Evolutionary conservation across 2,329 filamentous ascomycete genomes (phyloP), one percentile per base, ranked within the genome.

Genomic region (Rutstroemia sp.): DNA sequence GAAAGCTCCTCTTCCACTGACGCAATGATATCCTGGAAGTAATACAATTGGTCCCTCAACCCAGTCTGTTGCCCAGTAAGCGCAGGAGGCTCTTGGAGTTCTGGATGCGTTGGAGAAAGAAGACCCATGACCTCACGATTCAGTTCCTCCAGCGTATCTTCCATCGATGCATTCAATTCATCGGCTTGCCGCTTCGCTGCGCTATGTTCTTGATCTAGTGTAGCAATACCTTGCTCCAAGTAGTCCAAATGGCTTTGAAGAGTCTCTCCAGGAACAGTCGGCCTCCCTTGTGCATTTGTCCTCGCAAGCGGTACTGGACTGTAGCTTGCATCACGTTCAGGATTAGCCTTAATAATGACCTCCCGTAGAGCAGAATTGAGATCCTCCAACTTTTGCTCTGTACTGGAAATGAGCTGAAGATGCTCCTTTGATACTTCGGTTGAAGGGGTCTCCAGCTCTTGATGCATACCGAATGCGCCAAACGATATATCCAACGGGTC

Each of bases 321-420:
- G n/a, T 63, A 64, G 25, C 39, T 63, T 9, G 51, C 50, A 2
- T 66, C 56, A 14, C 60, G 61, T n/a, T 61, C 58, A 2, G 85
- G 83, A 66, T 87, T 83, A 57, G 80, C 78, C 50, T 77, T 76
- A 12, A 87, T 73, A 63, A 92, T 81, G 57, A 88, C 78, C 48
- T 86, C 79, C 58, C 86, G 79, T 17, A 94, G 67, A 16, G 81
- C 81, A 54, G 76, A 74, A 67, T 88, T 92, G 45, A 92, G 72
- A 34, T 78, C 77, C 63, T 87, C 85, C 30, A 95, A 71, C 59
- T 80, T 86, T 56, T 74, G 76, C 64, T 88, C 86, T 14, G 86
- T 83, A 16, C 82, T 76, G 3, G 78, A 73, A 56, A 90, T 76
- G 12, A 80, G 73, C 57, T 78, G 75, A 58, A 75, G 73, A 45